phyloP scores from a whole-genome alignment of 805 yeast genomes.

The Candida odintsovae region DNA sequence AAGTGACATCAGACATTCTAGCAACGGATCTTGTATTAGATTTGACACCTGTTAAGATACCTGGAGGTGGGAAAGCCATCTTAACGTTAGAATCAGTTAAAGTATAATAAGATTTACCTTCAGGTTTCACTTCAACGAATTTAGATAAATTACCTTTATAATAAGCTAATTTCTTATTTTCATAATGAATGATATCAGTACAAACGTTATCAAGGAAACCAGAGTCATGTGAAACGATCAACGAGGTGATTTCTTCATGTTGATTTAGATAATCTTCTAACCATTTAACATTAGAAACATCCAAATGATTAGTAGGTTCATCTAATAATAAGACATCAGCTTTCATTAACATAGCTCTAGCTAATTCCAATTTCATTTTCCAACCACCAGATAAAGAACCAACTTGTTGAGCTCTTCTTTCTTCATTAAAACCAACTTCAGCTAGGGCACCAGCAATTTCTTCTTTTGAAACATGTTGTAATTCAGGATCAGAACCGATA shows the following conservation, averaged over 20 bases:
- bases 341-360: constrained; percentile 97
- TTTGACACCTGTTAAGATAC: constrained; percentile 94
- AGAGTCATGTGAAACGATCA: constrained; percentile 97
- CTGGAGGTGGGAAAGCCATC: constrained; percentile 99
- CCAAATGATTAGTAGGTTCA: constrained; percentile 98
- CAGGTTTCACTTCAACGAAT: constrained; percentile 89
- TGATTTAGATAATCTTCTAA: constrained; percentile 78
- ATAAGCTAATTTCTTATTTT: constrained; percentile 88
- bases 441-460: constrained; percentile 73
- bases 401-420: constrained; percentile 82
- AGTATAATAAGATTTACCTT: constrained; percentile 93
- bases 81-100: constrained; percentile 87
- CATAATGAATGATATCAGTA: constrained; percentile 95
- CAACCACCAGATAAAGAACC: constrained; percentile 98
- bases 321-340: constrained; percentile 93
- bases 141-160: constrained; percentile 94
- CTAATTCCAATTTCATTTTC: constrained; percentile 98
- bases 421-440: constrained; percentile 88
- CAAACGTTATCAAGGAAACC: constrained; percentile 94
- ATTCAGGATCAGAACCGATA: constrained; percentile 85
- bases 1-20: constrained; percentile 77
- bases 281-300: constrained; percentile 92
- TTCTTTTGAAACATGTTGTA: constrained; percentile 52
- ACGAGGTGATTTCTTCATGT: constrained; percentile 84
- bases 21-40: constrained; percentile 93